These are phyloP conservation scores for Colletotrichum phormii DNA, from an alignment of 2,329 filamentous ascomycete genomes.

Conservation along the genomic window DNA sequence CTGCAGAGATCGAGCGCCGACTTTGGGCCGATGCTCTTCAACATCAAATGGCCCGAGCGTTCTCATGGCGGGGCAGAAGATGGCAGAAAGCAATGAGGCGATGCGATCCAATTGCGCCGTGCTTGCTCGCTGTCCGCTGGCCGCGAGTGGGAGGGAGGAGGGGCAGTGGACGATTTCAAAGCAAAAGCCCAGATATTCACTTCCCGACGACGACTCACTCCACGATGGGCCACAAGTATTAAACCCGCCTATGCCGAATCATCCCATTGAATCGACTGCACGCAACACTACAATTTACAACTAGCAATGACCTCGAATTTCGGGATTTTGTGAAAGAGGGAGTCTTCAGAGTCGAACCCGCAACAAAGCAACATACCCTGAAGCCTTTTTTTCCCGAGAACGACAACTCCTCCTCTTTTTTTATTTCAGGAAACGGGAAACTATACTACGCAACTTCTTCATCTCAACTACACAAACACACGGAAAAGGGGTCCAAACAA, in stretches of 20 bases:
- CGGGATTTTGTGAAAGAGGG: neutral
- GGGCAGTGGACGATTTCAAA: conserved; percentile 49
- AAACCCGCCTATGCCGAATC: conserved; percentile 21
- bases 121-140: neutral
- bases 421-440: neutral
- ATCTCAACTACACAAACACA: neutral
- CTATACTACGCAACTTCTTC: too few relatives aligned
- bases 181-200: conserved; percentile 44
- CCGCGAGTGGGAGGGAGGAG: neutral
- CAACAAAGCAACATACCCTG: neutral
- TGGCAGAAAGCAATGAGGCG: neutral
- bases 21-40: neutral
- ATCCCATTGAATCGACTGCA: neutral
- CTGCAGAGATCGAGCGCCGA: conserved; percentile 21
- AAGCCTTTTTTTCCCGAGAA: neutral
- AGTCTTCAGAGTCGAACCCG: neutral
- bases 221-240: conserved; percentile 20
- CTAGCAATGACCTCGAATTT: neutral
- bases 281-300: neutral
- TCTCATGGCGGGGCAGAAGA: conserved; percentile 9
- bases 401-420: neutral
- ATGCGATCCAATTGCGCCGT: conserved; percentile 13
- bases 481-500: neutral
- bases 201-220: conserved; percentile 28
- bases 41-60: conserved; percentile 9